Evolutionary conservation across 2,329 filamentous ascomycete species (phyloP).

Genomic region (Fusarium sp.): DNA sequence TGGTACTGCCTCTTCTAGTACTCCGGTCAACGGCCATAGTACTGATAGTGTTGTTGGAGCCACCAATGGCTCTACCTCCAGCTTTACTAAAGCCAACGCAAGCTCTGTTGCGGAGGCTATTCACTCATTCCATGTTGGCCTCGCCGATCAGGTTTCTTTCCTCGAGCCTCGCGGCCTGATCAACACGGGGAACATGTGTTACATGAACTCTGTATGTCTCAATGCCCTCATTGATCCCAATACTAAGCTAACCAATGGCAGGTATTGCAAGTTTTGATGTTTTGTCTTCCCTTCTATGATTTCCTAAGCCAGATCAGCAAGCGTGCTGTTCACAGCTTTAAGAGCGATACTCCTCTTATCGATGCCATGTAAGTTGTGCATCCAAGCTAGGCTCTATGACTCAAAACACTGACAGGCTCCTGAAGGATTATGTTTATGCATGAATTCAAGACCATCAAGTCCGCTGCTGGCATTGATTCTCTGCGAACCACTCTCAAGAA

Average conservation of each 20-base stretch:
- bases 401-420: conserved; percentile 4
- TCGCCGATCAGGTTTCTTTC: conserved; percentile 77
- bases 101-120: conserved; percentile 82
- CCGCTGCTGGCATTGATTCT: conserved; percentile 79
- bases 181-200: conserved; percentile 99
- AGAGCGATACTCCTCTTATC: conserved; percentile 91
- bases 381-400: background rate
- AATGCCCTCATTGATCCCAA: too few relatives aligned
- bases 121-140: conserved; percentile 75
- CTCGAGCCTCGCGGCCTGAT: conserved; percentile 93
- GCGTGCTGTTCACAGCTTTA: conserved; percentile 89
- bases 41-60: conserved; percentile 25
- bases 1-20: conserved; percentile 38
- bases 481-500: conserved; percentile 80
- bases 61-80: conserved; percentile 43
- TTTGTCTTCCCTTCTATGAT: conserved; percentile 93
- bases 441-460: conserved; percentile 88
- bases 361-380: conserved; percentile 83
- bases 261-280: conserved; percentile 95
- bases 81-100: conserved; percentile 59
- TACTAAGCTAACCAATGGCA: conserved; percentile 57
- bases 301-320: conserved; percentile 90
- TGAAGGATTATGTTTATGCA: conserved; percentile 92
- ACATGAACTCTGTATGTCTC: conserved; percentile 94
- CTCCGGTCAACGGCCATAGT: conserved; percentile 43